phyloP scores from a whole-genome alignment of 768 basidiomycete species.

The Leucogyrophana mollusca region DNA sequence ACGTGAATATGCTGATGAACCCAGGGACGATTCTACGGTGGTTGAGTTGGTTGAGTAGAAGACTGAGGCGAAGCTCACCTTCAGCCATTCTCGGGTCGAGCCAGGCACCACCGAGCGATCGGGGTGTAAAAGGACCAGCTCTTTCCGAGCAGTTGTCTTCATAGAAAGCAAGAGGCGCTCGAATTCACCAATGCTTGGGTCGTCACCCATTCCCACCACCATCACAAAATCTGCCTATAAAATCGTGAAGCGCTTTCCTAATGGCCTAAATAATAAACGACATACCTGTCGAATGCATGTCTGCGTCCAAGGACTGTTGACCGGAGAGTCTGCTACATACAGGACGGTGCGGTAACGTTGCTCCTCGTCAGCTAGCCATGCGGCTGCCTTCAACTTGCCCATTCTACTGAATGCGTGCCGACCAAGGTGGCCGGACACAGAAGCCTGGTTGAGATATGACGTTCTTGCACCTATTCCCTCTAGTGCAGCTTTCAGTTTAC shows the following conservation, averaged over 20 bases:
- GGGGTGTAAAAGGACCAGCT: slow-evolving; percentile 90
- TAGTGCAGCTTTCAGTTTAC: slow-evolving; percentile 82
- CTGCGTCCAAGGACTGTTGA: slow-evolving; percentile 95
- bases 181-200: slow-evolving; percentile 88
- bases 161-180: slow-evolving; percentile 90
- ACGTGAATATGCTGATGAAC: slow-evolving; percentile 95
- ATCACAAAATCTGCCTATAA: slow-evolving; percentile 86
- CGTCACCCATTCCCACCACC: slow-evolving; percentile 93
- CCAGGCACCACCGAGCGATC: slow-evolving; percentile 87
- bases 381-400: slow-evolving; percentile 93
- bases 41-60: slow-evolving; percentile 7
- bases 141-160: slow-evolving; percentile 98
- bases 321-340: slow-evolving; percentile 95
- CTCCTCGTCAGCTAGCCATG: slow-evolving; percentile 93
- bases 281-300: slow-evolving; percentile 92
- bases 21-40: slow-evolving; percentile 84
- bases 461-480: slow-evolving; percentile 95
- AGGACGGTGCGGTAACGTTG: slow-evolving; percentile 91
- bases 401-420: slow-evolving; percentile 94
- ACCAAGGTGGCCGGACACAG: slow-evolving; percentile 88
- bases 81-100: slow-evolving; percentile 94
- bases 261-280: slow-evolving; percentile 1
- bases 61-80: slow-evolving; percentile 45
- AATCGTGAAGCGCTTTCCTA: slow-evolving; percentile 3
- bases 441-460: slow-evolving; percentile 90